Evolutionary conservation across 805 yeast species (phyloP), one percentile per base, ranked within the genome.

Genomic region (Myxozyma geophila): DNA sequence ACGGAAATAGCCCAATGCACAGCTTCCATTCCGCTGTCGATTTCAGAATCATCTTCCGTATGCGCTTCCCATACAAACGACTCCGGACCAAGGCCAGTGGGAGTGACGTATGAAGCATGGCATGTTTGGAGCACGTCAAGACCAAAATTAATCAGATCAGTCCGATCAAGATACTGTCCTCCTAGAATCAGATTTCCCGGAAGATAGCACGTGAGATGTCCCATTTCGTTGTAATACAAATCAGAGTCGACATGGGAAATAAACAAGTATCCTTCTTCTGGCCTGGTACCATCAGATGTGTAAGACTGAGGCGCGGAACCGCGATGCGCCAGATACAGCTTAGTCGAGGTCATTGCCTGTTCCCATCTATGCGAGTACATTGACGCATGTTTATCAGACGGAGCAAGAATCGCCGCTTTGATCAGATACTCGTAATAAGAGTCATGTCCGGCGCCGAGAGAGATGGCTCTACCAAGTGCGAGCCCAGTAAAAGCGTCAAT

Each of bases 51-150:
- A 7, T 50, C 60, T 12, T 39, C 13, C 7, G 44, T 40, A 17
- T 51, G 40, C 8, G 67, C 52, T 28, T 66, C 64, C 63, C 64
- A 66, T 10, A 60, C 68, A 17, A 60, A 54, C 10, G 59, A 50
- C 41, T 66, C 69, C 10, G 69, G 66, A 12, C 69, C 69, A 1
- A 66, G 66, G 7, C 61, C 58, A 2, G 69, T 66, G n/a, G 62
- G 58, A 2, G 59, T 60, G n/a, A 50, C 41, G 44, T 66, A 66
- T 13, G 59, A 58, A 6, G 68, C 68, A 28, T 58, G 68, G 57
- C 69, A 66, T 28, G 68, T 60, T 7, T 64, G 59, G 13, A 63
- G 28, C 5, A 60, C 40, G 8, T 64, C 64, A n/a, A 60, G 55
- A 6, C 69, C 69, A 44, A 64, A 58, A 1, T 36, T 41, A 15